These are phyloP conservation scores for Venturia carpophila DNA, from an alignment of 2,329 filamentous ascomycete species.

Conservation along the genomic window DNA sequence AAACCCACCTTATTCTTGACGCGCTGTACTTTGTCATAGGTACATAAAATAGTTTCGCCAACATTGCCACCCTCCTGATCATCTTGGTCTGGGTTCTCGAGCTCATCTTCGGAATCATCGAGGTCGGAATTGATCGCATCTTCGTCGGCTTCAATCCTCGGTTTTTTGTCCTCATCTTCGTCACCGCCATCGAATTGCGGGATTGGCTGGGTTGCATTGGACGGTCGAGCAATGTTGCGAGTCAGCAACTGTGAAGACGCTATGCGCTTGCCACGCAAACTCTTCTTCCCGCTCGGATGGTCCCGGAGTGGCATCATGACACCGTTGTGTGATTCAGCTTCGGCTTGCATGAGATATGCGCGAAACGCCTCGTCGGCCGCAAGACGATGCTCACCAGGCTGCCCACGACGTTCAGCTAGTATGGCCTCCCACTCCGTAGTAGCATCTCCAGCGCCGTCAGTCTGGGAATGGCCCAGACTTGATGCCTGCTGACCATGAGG, in stretches of 20 bases:
- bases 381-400: constrained; percentile 45
- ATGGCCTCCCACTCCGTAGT: constrained; percentile 51
- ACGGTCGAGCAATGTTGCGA: constrained; percentile 16
- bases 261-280: background rate
- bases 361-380: constrained; percentile 63
- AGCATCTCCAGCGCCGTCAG: constrained; percentile 63
- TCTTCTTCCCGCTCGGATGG: constrained; percentile 37
- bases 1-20: constrained; percentile 73
- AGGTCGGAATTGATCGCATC: constrained; percentile 98
- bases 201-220: constrained; percentile 25
- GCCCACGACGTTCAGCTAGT: constrained; percentile 49
- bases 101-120: constrained; percentile 84
- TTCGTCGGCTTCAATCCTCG: constrained; percentile 56
- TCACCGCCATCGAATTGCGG: constrained; percentile 51
- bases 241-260: constrained; percentile 18
- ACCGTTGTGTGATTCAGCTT: constrained; percentile 64
- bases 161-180: constrained; percentile 43
- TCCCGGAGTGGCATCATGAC: constrained; percentile 65
- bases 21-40: constrained; percentile 97
- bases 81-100: constrained; percentile 55
- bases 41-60: constrained; percentile 93
- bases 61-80: constrained; percentile 80
- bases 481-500: constrained; percentile 38
- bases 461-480: constrained; percentile 45
- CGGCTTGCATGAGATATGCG: constrained; percentile 53